These are phyloP conservation scores for Thalassiosira mediterranea DNA, from an alignment of 352 stramenopile species.

Conservation along the genomic window DNA sequence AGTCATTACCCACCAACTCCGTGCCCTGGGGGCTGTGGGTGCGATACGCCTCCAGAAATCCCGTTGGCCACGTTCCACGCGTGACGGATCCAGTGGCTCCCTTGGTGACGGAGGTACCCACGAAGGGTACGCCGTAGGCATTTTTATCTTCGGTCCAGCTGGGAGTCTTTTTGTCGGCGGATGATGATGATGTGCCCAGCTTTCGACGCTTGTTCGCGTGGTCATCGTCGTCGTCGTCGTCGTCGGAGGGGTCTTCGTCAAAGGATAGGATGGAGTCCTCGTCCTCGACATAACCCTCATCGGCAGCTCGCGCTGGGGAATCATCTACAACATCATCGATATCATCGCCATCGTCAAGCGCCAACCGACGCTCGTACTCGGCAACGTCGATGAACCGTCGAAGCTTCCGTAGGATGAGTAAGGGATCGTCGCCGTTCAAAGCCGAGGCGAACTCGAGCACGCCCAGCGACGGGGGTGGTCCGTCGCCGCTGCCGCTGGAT, in stretches of 20 bases:
- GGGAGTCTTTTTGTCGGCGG: slow-evolving; percentile 29
- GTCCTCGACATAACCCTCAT: slow-evolving; percentile 27
- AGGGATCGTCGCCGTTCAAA: slow-evolving; percentile 75
- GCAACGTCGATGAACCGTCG: slow-evolving; percentile 59
- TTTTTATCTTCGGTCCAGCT: slow-evolving; percentile 75
- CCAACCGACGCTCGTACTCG: slow-evolving; percentile 47
- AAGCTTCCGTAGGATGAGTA: slow-evolving; percentile 58
- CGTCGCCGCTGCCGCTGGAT: slow-evolving; percentile 13
- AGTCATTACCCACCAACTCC: slow-evolving; percentile 68
- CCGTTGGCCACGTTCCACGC: slow-evolving; percentile 67
- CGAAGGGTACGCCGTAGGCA: slow-evolving; percentile 78
- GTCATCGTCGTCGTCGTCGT: slow-evolving; percentile 16
- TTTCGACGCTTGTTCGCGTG: slow-evolving; percentile 28
- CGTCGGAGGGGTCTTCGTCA: not conserved
- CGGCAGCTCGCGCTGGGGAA: not conserved
- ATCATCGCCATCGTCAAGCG: slow-evolving; percentile 16
- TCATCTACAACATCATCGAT: slow-evolving; percentile 13
- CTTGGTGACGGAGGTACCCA: slow-evolving; percentile 73
- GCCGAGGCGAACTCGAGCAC: slow-evolving; percentile 74
- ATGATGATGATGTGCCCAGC: slow-evolving; percentile 28
- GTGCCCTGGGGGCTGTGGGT: slow-evolving; percentile 65
- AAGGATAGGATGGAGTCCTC: slow-evolving; percentile 22
- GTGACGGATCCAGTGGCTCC: slow-evolving; percentile 44
- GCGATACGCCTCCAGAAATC: slow-evolving; percentile 75
- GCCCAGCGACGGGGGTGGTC: slow-evolving; percentile 38